Percentiles rank a stretch among this genome's conserved stretches.
These are phyloP conservation scores for Leptodontidium sp. DNA, from an alignment of 2,329 filamentous ascomycete genomes.

Conservation along the genomic window DNA sequence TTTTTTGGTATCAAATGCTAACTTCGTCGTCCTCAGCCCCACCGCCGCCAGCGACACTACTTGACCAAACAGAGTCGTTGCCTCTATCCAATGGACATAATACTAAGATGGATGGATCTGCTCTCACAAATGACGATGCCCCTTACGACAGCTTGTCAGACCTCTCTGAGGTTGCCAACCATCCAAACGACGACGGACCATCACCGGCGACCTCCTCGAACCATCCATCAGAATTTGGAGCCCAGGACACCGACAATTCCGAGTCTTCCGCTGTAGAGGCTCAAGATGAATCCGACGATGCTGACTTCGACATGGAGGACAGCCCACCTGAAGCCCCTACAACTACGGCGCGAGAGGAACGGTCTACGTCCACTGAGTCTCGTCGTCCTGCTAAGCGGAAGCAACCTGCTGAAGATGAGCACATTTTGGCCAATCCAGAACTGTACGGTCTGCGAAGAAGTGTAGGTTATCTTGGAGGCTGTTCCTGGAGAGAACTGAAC, in stretches of 20 bases:
- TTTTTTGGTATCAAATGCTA: constrained; percentile 48
- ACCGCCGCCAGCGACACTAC: constrained; percentile 64
- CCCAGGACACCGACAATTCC: constrained; percentile 42
- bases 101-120: constrained; percentile 61
- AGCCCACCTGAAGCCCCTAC: constrained; percentile 59
- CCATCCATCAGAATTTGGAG: constrained; percentile 45
- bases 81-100: constrained; percentile 73
- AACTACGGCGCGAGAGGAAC: constrained; percentile 57
- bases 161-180: constrained; percentile 73
- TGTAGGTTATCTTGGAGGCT: constrained; percentile 62
- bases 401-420: constrained; percentile 73
- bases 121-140: constrained; percentile 49
- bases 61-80: constrained; percentile 68
- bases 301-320: constrained; percentile 78
- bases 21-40: constrained; percentile 64
- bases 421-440: constrained; percentile 90
- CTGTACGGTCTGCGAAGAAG: constrained; percentile 94
- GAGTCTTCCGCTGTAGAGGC: constrained; percentile 45
- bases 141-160: constrained; percentile 75
- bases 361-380: constrained; percentile 75
- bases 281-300: constrained; percentile 70
- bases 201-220: constrained; percentile 55
- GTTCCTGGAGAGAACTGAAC: constrained; percentile 44
- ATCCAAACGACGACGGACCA: constrained; percentile 57
- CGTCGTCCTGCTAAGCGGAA: constrained; percentile 78